Base-by-base conservation (phyloP, 176 grass and related monocot genomes). In the Lolium perenne region DNA sequence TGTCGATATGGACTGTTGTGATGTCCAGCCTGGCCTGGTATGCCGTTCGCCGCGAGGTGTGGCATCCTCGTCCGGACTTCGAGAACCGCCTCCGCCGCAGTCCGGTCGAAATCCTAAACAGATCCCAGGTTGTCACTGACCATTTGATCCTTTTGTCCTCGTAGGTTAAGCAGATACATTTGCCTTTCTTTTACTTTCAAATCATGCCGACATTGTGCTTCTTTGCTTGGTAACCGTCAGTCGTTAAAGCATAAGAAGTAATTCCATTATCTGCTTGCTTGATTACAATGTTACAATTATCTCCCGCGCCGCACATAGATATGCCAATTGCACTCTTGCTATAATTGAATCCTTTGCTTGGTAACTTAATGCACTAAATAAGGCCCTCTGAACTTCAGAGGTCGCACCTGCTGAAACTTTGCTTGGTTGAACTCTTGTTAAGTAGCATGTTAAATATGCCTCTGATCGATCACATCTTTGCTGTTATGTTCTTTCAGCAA, bases 381-480 rank as follows among this genome's bases (percentile, higher is more conserved):
- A 64, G 61, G 17, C 18, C 11, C n/a, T 8, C 68, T 71, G 68
- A 12, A n/a, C 3, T 20, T 41, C 43, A 18, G 26, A 77, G 10
- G 73, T 18, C 15, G 54, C 75, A 58, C 35, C 53, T 58, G 51
- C 74, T 35, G 63, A 66, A 14, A 64, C 61, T 64, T 64, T 68
- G 32, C 15, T 68, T 18, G 15, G 15, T 38, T 38, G 15, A 68
- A 69, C 65, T 40, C 65, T 69, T 40, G 65, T 40, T 38, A 69
- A 69, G 35, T 69, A 35, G 22, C 4, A 20, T 46, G 69, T 70
- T 20, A 41, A 61, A 46, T 47, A 63, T 21, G n/a, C 32, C 45
- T 26, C 65, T 49, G 43, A 32, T 49, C 22, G 17, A 48, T 48
- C 41, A 49, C 59, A 80, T 86, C 14, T 90, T 90, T 86, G 25